Evolutionary conservation across 352 stramenopile species (phyloP).

Genomic region (Achlya hypogyna): DNA sequence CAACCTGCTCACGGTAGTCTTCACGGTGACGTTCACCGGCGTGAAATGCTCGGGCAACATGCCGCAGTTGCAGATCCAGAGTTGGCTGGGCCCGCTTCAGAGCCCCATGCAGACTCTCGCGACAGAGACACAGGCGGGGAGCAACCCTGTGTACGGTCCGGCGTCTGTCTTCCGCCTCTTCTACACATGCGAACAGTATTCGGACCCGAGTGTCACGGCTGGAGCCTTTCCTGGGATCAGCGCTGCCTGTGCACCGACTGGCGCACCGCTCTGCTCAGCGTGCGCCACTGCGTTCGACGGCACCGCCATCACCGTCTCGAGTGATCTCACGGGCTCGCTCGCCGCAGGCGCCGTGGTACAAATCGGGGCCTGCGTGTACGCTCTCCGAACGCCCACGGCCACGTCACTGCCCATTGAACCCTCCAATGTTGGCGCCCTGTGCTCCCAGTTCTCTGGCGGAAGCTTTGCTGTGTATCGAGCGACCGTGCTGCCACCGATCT

Average conservation of each 20-base stretch:
- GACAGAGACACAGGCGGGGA: conserved; percentile 28
- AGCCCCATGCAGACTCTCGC: conserved; percentile 30
- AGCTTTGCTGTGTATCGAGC: conserved; percentile 48
- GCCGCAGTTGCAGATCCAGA: conserved; percentile 48
- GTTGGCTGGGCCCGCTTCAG: conserved; percentile 29
- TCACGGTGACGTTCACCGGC: conserved; percentile 81
- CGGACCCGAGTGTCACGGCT: conserved; percentile 47
- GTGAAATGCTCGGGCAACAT: conserved; percentile 80
- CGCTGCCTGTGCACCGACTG: conserved; percentile 35
- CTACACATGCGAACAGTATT: conserved; percentile 80
- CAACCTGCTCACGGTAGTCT: conserved; percentile 60
- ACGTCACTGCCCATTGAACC: conserved; percentile 32
- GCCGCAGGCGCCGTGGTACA: conserved; percentile 29
- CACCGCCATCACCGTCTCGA: conserved; percentile 33
- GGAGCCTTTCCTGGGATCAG: conserved; percentile 35
- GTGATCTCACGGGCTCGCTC: conserved; percentile 22
- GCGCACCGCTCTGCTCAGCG: conserved; percentile 33
- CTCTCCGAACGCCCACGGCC: conserved; percentile 26
- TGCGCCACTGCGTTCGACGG: conserved; percentile 64
- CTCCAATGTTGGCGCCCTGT: conserved; percentile 39
- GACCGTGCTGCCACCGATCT: conserved; percentile 27
- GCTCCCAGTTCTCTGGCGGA: conserved; percentile 36
- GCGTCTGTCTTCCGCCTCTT: conserved; percentile 43
- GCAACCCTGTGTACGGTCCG: conserved; percentile 34
- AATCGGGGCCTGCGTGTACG: conserved; percentile 48